These are phyloP conservation scores for Medicago arabica DNA, from an alignment of 306 rosid species.

Conservation along the genomic window DNA sequence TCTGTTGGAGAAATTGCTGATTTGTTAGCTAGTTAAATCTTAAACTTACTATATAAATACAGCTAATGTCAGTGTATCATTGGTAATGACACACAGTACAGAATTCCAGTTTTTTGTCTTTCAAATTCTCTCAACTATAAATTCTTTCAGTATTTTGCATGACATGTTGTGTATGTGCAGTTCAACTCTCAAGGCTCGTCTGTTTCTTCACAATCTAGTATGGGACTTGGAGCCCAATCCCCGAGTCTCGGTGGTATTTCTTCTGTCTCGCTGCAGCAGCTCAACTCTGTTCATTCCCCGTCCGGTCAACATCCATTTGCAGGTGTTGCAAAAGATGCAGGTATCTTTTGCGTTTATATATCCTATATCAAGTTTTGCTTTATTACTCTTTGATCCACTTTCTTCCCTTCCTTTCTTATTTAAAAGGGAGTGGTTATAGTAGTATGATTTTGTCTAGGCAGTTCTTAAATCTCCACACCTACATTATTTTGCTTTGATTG, in stretches of 20 bases:
- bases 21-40: neutral
- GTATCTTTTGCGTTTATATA: slow-evolving; percentile 41
- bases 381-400: slow-evolving; percentile 14
- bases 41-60: neutral
- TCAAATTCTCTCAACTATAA: neutral
- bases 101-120: neutral
- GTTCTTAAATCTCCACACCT: neutral
- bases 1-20: neutral
- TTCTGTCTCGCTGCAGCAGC: slow-evolving; percentile 73
- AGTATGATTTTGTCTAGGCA: slow-evolving; percentile 12
- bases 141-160: slow-evolving; percentile 36
- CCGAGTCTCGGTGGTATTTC: slow-evolving; percentile 69
- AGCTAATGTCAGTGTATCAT: neutral
- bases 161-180: slow-evolving; percentile 61
- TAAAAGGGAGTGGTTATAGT: slow-evolving; percentile 27
- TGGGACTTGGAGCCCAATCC: slow-evolving; percentile 81
- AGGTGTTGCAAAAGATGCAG: slow-evolving; percentile 70
- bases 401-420: slow-evolving; percentile 22
- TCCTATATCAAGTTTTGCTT: slow-evolving; percentile 4
- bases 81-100: neutral
- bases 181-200: slow-evolving; percentile 75
- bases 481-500: slow-evolving; percentile 6
- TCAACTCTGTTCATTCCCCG: slow-evolving; percentile 69
- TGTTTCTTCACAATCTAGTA: slow-evolving; percentile 76
- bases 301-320: slow-evolving; percentile 73